Conservation (phyloP, 768 basidiomycete species). For the Chalciporus pseudorubinellus region DNA sequence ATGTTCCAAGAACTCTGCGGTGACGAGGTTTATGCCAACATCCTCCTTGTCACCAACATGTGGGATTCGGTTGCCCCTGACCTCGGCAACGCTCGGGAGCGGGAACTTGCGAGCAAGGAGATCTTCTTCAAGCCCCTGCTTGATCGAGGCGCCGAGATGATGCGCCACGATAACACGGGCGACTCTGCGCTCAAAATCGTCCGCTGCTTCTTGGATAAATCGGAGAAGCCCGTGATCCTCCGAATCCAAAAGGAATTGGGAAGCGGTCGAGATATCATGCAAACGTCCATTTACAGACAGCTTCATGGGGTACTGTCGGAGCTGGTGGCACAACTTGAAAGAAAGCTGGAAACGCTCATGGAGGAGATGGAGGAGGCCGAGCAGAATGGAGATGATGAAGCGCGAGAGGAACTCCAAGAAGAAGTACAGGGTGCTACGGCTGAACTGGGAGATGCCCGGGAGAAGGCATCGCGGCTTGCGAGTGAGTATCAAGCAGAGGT, state of each 20-base stretch:
- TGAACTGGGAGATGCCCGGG: slow-evolving; percentile 22
- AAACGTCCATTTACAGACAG: slow-evolving; percentile 54
- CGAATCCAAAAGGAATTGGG: slow-evolving; percentile 56
- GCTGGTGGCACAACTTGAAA: slow-evolving; percentile 40
- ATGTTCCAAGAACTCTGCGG: slow-evolving; percentile 56
- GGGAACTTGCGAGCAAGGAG: slow-evolving; percentile 40
- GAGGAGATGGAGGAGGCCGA: slow-evolving; percentile 47
- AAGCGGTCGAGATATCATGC: slow-evolving; percentile 42
- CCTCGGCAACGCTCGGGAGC: slow-evolving; percentile 38
- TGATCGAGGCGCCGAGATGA: slow-evolving; percentile 42
- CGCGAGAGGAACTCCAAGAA: slow-evolving; percentile 40
- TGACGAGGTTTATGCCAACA: slow-evolving; percentile 42
- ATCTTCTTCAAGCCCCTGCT: slow-evolving; percentile 52
- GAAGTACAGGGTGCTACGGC: slow-evolving; percentile 30
- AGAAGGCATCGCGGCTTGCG: slow-evolving; percentile 24
- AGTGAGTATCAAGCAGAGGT: slow-evolving; percentile 27
- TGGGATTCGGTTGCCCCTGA: slow-evolving; percentile 41
- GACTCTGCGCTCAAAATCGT: slow-evolving; percentile 47
- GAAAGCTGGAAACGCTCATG: slow-evolving; percentile 44
- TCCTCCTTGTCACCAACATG: slow-evolving; percentile 52
- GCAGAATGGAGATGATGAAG: slow-evolving; percentile 42
- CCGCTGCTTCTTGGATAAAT: slow-evolving; percentile 31
- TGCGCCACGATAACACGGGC: slow-evolving; percentile 42
- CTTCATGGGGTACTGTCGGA: slow-evolving; percentile 48
- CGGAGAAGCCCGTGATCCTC: slow-evolving; percentile 37